These are phyloP conservation scores for Omphalotus guepiniiformis DNA, from an alignment of 768 basidiomycete genomes.

Conservation along the genomic window DNA sequence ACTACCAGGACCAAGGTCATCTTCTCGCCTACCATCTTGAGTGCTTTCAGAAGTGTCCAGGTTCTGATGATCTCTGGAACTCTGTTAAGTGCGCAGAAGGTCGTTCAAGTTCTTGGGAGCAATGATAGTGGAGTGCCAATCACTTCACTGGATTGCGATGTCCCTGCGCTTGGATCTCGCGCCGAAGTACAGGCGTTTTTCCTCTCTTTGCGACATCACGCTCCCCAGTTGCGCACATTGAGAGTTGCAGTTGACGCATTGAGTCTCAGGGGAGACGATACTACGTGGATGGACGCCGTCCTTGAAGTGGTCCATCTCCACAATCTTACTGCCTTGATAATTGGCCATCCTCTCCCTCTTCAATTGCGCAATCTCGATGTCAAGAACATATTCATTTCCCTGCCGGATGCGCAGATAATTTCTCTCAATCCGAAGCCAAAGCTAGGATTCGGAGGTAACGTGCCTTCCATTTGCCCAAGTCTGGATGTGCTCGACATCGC, in stretches of 20 bases:
- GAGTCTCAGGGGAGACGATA: neutral
- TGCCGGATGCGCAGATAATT: neutral
- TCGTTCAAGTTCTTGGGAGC: neutral
- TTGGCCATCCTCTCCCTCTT: conserved; percentile 2
- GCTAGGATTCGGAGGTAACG: too few relatives aligned
- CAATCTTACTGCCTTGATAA: neutral
- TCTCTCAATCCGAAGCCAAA: conserved; percentile 4
- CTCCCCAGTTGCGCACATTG: neutral
- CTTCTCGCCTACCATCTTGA: neutral
- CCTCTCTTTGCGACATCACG: neutral
- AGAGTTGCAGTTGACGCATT: neutral
- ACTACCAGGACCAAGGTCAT: neutral
- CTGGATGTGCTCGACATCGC: too few relatives aligned
- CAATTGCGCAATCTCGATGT: neutral
- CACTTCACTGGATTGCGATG: neutral
- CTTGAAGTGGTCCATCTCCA: neutral
- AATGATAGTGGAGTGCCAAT: neutral
- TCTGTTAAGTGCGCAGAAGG: neutral
- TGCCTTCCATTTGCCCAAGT: too few relatives aligned
- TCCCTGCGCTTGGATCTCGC: neutral
- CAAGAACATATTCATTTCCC: neutral
- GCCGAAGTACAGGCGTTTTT: neutral
- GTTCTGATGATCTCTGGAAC: neutral
- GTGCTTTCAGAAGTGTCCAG: too few relatives aligned
- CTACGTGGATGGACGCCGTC: neutral